Conservation (phyloP, 73 alveolate genomes). For the Durusdinium trenchii region DNA sequence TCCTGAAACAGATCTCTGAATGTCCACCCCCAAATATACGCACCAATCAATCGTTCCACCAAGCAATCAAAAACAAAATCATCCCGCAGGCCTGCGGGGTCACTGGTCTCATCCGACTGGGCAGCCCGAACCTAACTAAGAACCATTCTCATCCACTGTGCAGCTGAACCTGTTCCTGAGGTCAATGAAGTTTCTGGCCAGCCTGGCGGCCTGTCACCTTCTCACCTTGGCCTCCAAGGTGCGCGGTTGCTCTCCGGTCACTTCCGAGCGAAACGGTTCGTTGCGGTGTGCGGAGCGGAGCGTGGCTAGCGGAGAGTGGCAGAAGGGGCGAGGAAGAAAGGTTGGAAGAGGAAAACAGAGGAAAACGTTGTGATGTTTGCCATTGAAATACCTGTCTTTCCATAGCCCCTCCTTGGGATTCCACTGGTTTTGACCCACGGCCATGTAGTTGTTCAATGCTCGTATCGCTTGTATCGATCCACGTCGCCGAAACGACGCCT, state of each 20-base stretch:
- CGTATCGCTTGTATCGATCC: neutral
- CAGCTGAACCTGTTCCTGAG: no score
- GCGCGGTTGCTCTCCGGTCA: neutral
- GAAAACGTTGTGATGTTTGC: no score
- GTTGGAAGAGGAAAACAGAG: no score
- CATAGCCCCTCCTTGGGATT: neutral
- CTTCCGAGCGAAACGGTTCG: neutral
- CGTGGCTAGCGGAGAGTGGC: neutral
- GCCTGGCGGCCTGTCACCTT: neutral
- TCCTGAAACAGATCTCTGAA: no score
- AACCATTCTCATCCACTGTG: no score
- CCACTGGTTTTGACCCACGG: neutral
- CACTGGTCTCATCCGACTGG: no score
- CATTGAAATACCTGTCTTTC: neutral
- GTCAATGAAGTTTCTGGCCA: conserved; percentile 42
- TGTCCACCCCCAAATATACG: no score
- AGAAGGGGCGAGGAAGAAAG: no score
- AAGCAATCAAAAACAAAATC: neutral
- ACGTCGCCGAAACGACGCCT: neutral
- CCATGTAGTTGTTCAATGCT: neutral
- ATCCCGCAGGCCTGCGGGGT: no score
- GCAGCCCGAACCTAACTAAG: no score
- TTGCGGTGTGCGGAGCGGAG: neutral
- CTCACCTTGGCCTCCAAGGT: conserved; percentile 31
- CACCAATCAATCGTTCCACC: no score